These are phyloP conservation scores for Petrea volubilis DNA, from an alignment of 257 asterid genomes.

Conservation along the genomic window DNA sequence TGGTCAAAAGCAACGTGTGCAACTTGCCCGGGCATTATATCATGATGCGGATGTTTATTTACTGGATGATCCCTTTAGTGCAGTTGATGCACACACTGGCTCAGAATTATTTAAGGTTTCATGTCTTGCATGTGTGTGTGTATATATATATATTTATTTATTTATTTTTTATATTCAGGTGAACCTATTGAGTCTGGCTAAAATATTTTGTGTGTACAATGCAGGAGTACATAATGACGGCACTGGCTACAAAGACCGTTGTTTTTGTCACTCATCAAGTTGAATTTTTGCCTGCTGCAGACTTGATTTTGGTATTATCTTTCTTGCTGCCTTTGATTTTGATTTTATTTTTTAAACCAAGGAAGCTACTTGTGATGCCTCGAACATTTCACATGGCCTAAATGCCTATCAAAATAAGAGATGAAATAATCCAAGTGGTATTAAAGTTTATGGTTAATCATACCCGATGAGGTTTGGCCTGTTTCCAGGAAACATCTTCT, in stretches of 20 bases:
- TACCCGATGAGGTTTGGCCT: too few species aligned
- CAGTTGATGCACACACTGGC: slow-evolving; percentile 98
- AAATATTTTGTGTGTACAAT: slow-evolving; percentile 31
- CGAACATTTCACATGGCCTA: not conserved
- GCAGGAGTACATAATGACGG: slow-evolving; percentile 94
- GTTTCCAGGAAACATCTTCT: too few species aligned
- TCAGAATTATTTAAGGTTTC: slow-evolving; percentile 87
- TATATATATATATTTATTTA: too few species aligned
- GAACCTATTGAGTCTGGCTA: slow-evolving; percentile 23
- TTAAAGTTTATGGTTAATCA: not conserved
- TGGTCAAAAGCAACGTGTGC: slow-evolving; percentile 98
- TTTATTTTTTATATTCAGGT: not conserved
- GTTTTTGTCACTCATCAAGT: slow-evolving; percentile 97
- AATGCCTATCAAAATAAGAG: not conserved
- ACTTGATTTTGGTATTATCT: slow-evolving; percentile 84
- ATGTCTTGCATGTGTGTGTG: not conserved
- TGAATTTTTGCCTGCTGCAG: slow-evolving; percentile 94
- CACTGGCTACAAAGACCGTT: slow-evolving; percentile 79
- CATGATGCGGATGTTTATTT: slow-evolving; percentile 96
- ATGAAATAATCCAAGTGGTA: not conserved
- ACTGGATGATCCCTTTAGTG: slow-evolving; percentile 98
- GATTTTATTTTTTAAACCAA: too few species aligned
- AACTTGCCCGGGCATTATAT: slow-evolving; percentile 95
- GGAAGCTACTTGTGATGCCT: not conserved
- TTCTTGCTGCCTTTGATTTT: not conserved